Conservation (phyloP, 768 basidiomycete species). For the Pleurotus giganteus region DNA sequence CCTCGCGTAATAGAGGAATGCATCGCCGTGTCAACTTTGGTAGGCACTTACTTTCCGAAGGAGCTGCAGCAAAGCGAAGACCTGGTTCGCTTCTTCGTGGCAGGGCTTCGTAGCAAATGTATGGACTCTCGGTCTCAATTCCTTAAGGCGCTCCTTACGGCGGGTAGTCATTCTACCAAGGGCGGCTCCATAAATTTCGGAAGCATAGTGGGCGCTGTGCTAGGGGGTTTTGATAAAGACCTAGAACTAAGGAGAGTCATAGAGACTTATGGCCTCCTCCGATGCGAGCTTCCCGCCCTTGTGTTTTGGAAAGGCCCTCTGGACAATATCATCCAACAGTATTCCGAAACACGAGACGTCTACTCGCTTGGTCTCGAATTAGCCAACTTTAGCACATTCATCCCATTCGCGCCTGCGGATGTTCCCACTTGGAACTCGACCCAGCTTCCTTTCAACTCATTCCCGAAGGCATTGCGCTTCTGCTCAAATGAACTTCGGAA, state of each 20-base stretch:
- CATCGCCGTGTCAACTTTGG: not conserved
- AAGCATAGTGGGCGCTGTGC: slow-evolving; percentile 39
- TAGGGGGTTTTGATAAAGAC: slow-evolving; percentile 37
- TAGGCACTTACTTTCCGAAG: slow-evolving; percentile 16
- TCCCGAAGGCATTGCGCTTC: not conserved
- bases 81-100: slow-evolving; percentile 49
- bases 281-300: slow-evolving; percentile 34
- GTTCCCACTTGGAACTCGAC: not conserved
- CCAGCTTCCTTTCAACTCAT: not conserved
- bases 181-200: slow-evolving; percentile 50
- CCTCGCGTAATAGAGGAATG: slow-evolving; percentile 41
- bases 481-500: not conserved
- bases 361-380: not conserved
- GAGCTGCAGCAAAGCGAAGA: slow-evolving; percentile 40
- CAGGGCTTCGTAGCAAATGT: slow-evolving; percentile 53
- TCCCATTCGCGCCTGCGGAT: not conserved
- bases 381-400: not conserved
- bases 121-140: slow-evolving; percentile 49
- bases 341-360: not conserved
- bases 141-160: slow-evolving; percentile 51
- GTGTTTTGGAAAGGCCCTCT: not conserved
- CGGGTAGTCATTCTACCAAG: slow-evolving; percentile 43
- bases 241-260: slow-evolving; percentile 44
- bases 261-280: slow-evolving; percentile 42
- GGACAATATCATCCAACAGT: not conserved